Evolutionary conservation across 306 rosid species (phyloP).

Genomic region (Biancaea sappan): DNA sequence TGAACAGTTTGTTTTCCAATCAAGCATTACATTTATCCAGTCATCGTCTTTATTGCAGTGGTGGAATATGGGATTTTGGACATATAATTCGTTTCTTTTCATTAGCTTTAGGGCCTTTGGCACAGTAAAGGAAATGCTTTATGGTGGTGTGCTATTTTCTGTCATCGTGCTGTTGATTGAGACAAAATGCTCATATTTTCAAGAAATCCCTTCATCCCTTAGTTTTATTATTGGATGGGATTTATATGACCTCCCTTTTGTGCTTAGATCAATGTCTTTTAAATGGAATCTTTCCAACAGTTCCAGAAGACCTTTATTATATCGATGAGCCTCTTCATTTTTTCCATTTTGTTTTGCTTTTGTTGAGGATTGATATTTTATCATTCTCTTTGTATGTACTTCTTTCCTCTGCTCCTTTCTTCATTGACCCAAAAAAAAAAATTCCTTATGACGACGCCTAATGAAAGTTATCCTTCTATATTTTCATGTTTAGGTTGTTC

Average conservation of each 20-base stretch:
- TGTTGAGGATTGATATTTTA: no score
- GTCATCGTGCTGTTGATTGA: no score
- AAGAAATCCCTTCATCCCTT: no score
- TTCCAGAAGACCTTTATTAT: not conserved
- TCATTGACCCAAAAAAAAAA: no score
- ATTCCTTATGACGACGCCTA: no score
- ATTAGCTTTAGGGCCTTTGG: not conserved
- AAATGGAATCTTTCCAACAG: not conserved
- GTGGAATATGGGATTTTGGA: not conserved
- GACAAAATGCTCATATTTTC: no score
- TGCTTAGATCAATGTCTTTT: not conserved
- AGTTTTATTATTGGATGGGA: no score
- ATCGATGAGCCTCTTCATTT: no score
- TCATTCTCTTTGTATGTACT: no score
- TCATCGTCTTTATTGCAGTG: not conserved
- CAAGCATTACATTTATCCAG: not conserved
- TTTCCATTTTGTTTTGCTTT: no score
- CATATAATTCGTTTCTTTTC: not conserved
- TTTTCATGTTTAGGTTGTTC: conserved; percentile 1
- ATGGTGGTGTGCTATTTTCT: not conserved
- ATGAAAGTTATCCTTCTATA: not conserved
- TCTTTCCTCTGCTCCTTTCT: no score
- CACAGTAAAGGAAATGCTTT: not conserved
- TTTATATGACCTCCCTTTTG: not conserved
- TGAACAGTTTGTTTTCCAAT: not conserved